Evolutionary conservation across 140 eudicot genomes (phyloP).

Genomic region (Anethum foeniculum): DNA sequence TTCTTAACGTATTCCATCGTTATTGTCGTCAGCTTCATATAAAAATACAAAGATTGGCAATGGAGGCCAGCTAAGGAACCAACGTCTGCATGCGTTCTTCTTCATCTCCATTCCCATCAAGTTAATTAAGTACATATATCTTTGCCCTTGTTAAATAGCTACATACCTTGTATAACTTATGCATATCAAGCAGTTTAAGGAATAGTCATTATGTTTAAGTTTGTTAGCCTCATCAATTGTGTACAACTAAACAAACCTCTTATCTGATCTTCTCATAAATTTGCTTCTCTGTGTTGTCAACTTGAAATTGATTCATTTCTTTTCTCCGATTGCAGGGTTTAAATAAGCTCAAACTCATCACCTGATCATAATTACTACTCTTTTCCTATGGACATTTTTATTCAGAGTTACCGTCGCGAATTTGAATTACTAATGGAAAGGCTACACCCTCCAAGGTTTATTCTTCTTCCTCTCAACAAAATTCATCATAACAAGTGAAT

Average conservation of each 20-base stretch:
- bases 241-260: neutral
- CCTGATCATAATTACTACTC: neutral
- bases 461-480: neutral
- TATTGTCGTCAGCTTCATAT: neutral
- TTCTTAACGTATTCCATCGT: neutral
- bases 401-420: conserved; percentile 41
- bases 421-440: conserved; percentile 53
- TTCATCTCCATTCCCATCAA: neutral
- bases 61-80: neutral
- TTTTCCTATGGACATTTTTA: neutral
- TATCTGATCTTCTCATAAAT: too few species aligned
- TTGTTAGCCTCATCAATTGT: neutral
- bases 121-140: neutral
- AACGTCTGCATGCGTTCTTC: conserved; percentile 1
- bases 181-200: neutral
- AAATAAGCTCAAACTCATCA: neutral
- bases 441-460: conserved; percentile 79
- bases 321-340: neutral
- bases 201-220: neutral
- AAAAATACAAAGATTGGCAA: neutral
- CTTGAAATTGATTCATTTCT: neutral
- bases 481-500: neutral
- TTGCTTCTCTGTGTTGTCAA: neutral
- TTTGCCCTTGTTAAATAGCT: neutral
- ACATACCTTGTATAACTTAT: neutral